phyloP scores from a whole-genome alignment of 2,329 filamentous ascomycete genomes.

The Aaosphaeria pasadenensis region DNA sequence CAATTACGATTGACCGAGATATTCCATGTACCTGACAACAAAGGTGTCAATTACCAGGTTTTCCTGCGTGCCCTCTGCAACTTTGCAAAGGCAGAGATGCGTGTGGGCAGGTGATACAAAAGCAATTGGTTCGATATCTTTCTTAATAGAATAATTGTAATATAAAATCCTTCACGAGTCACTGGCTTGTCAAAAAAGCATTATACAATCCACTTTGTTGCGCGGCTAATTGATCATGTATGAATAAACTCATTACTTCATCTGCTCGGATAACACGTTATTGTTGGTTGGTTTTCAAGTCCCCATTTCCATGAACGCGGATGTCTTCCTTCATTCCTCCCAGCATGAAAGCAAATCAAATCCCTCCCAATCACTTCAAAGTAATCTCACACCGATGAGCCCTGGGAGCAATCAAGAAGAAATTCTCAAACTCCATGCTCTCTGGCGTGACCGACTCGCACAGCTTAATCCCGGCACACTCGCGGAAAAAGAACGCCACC shows the following conservation, averaged over 20 bases:
- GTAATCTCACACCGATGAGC: slow-evolving; percentile 42
- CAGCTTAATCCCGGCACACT: slow-evolving; percentile 36
- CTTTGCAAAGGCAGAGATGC: slow-evolving; percentile 84
- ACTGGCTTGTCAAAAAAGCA: no score
- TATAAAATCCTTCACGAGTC: no score
- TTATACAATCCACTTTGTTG: no score
- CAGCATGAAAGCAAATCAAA: no score
- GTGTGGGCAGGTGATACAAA: slow-evolving; percentile 60
- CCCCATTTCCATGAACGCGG: no score
- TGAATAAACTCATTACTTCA: no score
- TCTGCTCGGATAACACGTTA: no score
- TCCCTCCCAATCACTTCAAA: slow-evolving; percentile 4
- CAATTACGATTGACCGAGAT: slow-evolving; percentile 94
- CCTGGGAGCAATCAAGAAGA: slow-evolving; percentile 44
- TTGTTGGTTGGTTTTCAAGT: no score
- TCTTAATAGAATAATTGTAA: no score
- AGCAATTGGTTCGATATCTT: no score
- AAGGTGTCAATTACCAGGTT: slow-evolving; percentile 87
- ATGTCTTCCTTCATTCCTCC: no score
- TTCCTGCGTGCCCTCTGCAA: slow-evolving; percentile 83
- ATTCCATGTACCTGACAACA: slow-evolving; percentile 69
- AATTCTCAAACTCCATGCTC: slow-evolving; percentile 45
- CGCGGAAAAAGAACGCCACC: slow-evolving; percentile 51
- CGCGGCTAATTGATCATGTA: no score
- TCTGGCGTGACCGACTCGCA: slow-evolving; percentile 28